Evolutionary conservation across 371 early-diverging fungal genomes (phyloP).

Genomic region (Furculomyces boomerangus): DNA sequence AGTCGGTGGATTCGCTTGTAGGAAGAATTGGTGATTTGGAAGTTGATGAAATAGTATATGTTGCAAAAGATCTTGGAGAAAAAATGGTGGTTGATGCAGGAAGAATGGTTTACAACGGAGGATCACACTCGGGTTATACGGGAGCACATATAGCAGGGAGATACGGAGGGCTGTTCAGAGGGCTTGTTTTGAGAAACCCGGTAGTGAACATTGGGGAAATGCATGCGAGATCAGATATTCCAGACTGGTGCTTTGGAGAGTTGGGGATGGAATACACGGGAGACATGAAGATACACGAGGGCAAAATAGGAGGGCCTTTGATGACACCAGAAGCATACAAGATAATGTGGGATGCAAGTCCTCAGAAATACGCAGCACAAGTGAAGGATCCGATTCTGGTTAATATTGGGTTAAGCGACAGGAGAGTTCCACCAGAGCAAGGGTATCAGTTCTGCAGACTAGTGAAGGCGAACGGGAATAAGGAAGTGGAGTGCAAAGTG

Average conservation of each 20-base stretch:
- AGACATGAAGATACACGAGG: background rate
- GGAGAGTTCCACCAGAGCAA: conserved; percentile 49
- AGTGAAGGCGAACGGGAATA: conserved; percentile 16
- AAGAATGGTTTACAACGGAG: conserved; percentile 35
- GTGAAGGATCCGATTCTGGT: conserved; percentile 42
- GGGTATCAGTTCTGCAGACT: conserved; percentile 26
- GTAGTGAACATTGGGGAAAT: conserved; percentile 48
- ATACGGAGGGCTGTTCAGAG: conserved; percentile 35
- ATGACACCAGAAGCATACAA: conserved; percentile 28
- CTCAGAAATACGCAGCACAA: conserved; percentile 26
- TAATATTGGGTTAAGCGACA: conserved; percentile 39
- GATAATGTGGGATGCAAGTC: conserved; percentile 31
- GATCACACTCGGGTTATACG: conserved; percentile 57
- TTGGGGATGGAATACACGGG: conserved; percentile 25
- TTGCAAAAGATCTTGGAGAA: conserved; percentile 3
- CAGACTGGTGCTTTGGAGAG: conserved; percentile 50
- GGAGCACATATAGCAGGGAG: conserved; percentile 35
- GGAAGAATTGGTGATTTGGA: conserved; percentile 46
- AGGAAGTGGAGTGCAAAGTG: conserved; percentile 25
- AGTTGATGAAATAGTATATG: conserved; percentile 30
- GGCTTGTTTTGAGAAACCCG: conserved; percentile 46
- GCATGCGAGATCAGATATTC: conserved; percentile 36
- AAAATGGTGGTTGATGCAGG: conserved; percentile 18
- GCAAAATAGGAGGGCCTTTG: conserved; percentile 20
- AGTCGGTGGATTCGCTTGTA: conserved; percentile 32